Evolutionary conservation across 2,329 filamentous ascomycete genomes (phyloP).

Genomic region (Talaromyces sp.): DNA sequence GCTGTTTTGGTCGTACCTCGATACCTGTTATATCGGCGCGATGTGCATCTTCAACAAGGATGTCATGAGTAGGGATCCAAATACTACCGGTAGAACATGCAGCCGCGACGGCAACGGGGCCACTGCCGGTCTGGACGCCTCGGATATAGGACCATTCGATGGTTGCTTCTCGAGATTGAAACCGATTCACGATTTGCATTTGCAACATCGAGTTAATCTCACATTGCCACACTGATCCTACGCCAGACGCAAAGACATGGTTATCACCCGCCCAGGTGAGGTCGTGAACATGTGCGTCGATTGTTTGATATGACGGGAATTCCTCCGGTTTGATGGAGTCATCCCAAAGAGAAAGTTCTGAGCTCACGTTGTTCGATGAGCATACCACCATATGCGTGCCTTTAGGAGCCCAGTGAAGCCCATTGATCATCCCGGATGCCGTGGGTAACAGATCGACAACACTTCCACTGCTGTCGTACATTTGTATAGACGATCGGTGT

Average conservation of each 20-base stretch:
- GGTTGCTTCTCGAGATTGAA: slow-evolving; percentile 30
- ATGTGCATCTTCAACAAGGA: slow-evolving; percentile 41
- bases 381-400: slow-evolving; percentile 44
- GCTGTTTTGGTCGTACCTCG: slow-evolving; percentile 40
- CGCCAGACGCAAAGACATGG: slow-evolving; percentile 41
- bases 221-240: slow-evolving; percentile 42
- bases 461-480: slow-evolving; percentile 46
- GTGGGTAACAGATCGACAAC: slow-evolving; percentile 47
- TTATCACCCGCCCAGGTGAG: slow-evolving; percentile 42
- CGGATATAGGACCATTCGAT: slow-evolving; percentile 45
- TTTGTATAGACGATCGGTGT: slow-evolving; percentile 44
- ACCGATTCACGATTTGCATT: slow-evolving; percentile 36
- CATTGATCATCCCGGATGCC: slow-evolving; percentile 45
- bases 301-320: slow-evolving; percentile 36
- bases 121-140: slow-evolving; percentile 30
- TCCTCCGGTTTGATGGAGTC: slow-evolving; percentile 38
- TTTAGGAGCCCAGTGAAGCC: slow-evolving; percentile 42
- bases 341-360: slow-evolving; percentile 48
- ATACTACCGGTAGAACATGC: slow-evolving; percentile 39
- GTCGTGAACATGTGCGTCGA: slow-evolving; percentile 44
- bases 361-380: slow-evolving; percentile 41
- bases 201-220: slow-evolving; percentile 40
- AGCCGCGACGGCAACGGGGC: slow-evolving; percentile 41
- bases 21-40: slow-evolving; percentile 46
- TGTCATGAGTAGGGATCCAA: slow-evolving; percentile 48